Evolutionary conservation across 2,329 filamentous ascomycete genomes (phyloP).

Genomic region (Ceratocystis cubensis): DNA sequence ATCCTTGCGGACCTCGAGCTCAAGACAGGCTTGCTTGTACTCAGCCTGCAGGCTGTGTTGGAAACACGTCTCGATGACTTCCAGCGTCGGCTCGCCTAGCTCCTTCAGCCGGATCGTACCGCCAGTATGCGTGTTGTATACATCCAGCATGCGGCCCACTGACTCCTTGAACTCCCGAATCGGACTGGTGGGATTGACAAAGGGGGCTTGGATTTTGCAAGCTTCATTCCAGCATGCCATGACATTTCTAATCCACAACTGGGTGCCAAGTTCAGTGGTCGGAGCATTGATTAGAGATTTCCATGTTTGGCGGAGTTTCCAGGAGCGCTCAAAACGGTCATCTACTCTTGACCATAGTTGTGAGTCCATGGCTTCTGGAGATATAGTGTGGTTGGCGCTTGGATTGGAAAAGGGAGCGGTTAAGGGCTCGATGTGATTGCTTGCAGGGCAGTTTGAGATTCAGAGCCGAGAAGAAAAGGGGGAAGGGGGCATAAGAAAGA

Average conservation of each 20-base stretch:
- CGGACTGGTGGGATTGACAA: conserved; percentile 29
- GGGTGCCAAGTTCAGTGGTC: conserved; percentile 7
- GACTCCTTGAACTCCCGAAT: conserved; percentile 40
- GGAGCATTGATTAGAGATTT: conserved; percentile 13
- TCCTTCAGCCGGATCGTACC: conserved; percentile 10
- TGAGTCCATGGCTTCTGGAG: conserved; percentile 21
- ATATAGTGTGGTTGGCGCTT: not conserved
- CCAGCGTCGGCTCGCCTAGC: conserved; percentile 12
- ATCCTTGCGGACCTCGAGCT: conserved; percentile 1
- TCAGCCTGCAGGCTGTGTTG: conserved; percentile 12
- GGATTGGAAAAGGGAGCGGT: not conserved
- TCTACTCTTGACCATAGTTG: conserved; percentile 17
- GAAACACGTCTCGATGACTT: conserved; percentile 14
- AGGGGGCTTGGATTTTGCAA: conserved; percentile 11
- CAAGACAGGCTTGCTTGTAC: conserved; percentile 16
- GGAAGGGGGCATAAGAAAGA: no score
- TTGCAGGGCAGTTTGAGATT: no score
- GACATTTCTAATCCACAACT: conserved; percentile 13
- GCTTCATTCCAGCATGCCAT: conserved; percentile 17
- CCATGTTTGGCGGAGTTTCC: conserved; percentile 18
- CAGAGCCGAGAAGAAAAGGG: no score
- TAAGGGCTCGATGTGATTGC: no score
- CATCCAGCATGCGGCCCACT: conserved; percentile 31
- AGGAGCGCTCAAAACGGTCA: conserved; percentile 10
- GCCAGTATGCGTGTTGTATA: conserved; percentile 18